Conservation (phyloP, 345 rosid species). For the Rhodamnia argentea region DNA sequence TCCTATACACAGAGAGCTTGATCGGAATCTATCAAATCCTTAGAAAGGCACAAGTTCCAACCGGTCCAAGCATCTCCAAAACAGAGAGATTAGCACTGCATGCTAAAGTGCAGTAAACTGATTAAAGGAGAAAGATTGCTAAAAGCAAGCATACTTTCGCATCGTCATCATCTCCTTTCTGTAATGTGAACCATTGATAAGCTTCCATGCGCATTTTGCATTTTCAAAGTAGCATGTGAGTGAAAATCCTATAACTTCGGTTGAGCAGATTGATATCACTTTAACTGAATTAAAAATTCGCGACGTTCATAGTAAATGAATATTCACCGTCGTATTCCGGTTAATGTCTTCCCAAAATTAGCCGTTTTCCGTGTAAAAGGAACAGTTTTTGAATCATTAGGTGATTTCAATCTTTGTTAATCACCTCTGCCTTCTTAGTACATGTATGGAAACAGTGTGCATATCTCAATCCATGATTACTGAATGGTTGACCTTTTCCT, state of each 20-base stretch:
- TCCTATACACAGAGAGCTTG: not conserved
- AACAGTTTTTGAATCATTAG: not conserved
- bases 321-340: fast-evolving
- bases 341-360: not conserved
- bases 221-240: not conserved
- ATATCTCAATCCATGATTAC: not conserved
- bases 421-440: not conserved
- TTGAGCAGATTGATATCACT: not conserved
- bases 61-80: not conserved
- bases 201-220: not conserved
- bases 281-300: not conserved
- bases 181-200: not conserved
- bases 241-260: not conserved
- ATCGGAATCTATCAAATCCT: not conserved
- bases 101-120: not conserved
- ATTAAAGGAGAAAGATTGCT: not conserved
- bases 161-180: not conserved
- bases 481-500: not conserved
- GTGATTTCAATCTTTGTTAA: not conserved
- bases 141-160: not conserved
- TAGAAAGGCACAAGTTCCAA: not conserved
- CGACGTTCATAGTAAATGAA: not conserved
- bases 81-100: not conserved
- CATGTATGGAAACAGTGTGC: not conserved
- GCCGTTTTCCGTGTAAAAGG: not conserved